These are phyloP conservation scores for Phialocephala sp. DNA, from an alignment of 2,329 filamentous ascomycete genomes.

Conservation along the genomic window DNA sequence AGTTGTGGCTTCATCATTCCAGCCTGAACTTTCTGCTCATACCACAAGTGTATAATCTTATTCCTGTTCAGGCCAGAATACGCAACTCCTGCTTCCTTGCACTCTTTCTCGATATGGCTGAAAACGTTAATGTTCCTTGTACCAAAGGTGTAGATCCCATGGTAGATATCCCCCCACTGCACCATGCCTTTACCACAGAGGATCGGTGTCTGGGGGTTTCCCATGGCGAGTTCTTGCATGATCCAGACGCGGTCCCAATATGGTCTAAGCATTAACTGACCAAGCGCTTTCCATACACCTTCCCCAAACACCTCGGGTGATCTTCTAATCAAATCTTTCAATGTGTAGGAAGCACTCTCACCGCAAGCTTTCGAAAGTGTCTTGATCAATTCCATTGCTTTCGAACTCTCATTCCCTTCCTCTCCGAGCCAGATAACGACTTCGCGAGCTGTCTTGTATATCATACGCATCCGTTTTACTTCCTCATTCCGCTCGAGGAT, in stretches of 20 bases:
- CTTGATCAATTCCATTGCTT: slow-evolving; percentile 26
- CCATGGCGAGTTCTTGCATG: slow-evolving; percentile 32
- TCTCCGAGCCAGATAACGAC: slow-evolving; percentile 29
- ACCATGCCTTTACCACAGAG: slow-evolving; percentile 18
- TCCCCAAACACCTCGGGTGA: slow-evolving; percentile 15
- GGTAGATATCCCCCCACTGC: slow-evolving; percentile 24
- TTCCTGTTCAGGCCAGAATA: slow-evolving; percentile 24
- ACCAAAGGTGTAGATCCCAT: slow-evolving; percentile 21
- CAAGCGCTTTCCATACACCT: slow-evolving; percentile 22
- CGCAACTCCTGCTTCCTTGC: not conserved
- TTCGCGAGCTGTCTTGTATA: slow-evolving; percentile 20
- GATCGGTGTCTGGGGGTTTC: slow-evolving; percentile 15
- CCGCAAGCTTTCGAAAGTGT: not conserved
- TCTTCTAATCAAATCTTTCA: slow-evolving; percentile 20
- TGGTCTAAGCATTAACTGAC: slow-evolving; percentile 19
- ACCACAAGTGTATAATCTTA: slow-evolving; percentile 23
- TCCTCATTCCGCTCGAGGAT: slow-evolving; percentile 16
- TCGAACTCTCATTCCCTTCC: slow-evolving; percentile 16
- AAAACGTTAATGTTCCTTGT: slow-evolving; percentile 25
- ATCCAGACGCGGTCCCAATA: slow-evolving; percentile 34
- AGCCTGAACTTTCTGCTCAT: no score
- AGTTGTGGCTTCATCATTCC: slow-evolving; percentile 8
- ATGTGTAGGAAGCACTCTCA: not conserved
- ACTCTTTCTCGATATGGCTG: slow-evolving; percentile 14
- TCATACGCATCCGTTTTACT: slow-evolving; percentile 23